Percentiles rank a stretch among this genome's conserved stretches.
phyloP scores from a whole-genome alignment of 2,329 filamentous ascomycete genomes.

The Colletotrichum acutatum region DNA sequence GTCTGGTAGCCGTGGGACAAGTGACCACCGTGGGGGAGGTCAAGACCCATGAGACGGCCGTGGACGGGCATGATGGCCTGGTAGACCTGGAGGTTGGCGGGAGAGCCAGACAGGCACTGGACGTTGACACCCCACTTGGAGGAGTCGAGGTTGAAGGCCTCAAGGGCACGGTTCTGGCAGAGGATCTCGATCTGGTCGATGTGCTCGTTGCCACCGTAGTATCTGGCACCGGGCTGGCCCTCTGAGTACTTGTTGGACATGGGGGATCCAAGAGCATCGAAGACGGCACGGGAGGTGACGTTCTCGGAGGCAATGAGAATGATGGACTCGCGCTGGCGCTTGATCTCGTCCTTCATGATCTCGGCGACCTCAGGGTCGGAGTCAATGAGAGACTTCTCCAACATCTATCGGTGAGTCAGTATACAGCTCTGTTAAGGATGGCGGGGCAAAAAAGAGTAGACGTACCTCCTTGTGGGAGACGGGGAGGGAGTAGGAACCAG shows the following conservation, averaged over 20 bases:
- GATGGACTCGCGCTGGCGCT: conserved; percentile 98
- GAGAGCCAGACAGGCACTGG: conserved; percentile 90
- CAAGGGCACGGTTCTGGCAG: conserved; percentile 93
- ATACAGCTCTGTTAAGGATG: conserved; percentile 42
- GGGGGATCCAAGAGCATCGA: conserved; percentile 93
- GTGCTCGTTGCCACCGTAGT: conserved; percentile 99
- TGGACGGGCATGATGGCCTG: conserved; percentile 96
- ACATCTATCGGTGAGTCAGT: conserved; percentile 71
- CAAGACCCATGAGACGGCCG: conserved; percentile 95
- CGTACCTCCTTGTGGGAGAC: conserved; percentile 65
- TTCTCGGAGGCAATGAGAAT: conserved; percentile 99
- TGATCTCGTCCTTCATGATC: conserved; percentile 97
- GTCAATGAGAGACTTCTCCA: conserved; percentile 93
- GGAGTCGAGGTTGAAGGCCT: conserved; percentile 87
- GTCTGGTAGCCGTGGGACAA: conserved; percentile 98
- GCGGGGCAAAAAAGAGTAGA: conserved; percentile 30
- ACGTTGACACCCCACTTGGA: conserved; percentile 99
- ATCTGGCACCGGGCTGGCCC: conserved; percentile 96
- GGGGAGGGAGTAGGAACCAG: conserved; percentile 62
- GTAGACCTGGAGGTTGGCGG: conserved; percentile 98
- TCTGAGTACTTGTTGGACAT: conserved; percentile 99
- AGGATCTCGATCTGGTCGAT: conserved; percentile 96
- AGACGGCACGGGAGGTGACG: conserved; percentile 97
- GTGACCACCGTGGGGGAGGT: conserved; percentile 94
- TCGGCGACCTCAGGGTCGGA: conserved; percentile 93